These are phyloP conservation scores for Phytophthora pini DNA, from an alignment of 352 stramenopile genomes.

Conservation along the genomic window DNA sequence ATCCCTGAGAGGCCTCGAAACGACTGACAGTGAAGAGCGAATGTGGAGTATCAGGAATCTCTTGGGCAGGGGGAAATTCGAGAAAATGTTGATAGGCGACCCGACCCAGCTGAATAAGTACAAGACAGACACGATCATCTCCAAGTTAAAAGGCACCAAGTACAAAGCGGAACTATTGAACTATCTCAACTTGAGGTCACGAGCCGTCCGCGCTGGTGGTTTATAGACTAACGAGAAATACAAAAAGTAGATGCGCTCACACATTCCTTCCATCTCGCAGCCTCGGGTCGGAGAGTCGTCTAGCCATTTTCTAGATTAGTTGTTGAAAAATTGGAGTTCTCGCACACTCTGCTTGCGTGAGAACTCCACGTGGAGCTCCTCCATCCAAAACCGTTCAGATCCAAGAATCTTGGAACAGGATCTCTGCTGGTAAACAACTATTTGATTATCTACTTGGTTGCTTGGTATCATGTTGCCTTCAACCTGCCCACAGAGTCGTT, in stretches of 20 bases:
- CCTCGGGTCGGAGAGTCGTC: no score
- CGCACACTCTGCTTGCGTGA: background rate
- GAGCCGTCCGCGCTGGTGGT: background rate
- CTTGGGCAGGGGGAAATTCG: background rate
- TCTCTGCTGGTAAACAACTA: constrained; percentile 2
- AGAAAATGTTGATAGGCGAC: background rate
- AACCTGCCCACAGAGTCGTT: background rate
- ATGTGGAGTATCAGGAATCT: background rate
- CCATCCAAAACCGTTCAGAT: background rate
- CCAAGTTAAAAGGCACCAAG: background rate
- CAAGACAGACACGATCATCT: background rate
- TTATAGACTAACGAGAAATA: background rate
- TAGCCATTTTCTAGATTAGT: background rate
- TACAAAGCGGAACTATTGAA: background rate
- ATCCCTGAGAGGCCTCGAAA: background rate
- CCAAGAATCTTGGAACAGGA: background rate
- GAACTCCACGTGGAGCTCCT: background rate
- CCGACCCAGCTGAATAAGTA: background rate
- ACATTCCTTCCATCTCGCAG: background rate
- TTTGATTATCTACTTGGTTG: constrained; percentile 5
- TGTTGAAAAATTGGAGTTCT: background rate
- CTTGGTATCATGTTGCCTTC: background rate
- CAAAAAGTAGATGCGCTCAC: background rate
- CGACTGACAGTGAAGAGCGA: background rate
- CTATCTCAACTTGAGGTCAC: background rate